Evolutionary conservation across 805 yeast species (phyloP).

Genomic region (Blastobotrys attinorum): DNA sequence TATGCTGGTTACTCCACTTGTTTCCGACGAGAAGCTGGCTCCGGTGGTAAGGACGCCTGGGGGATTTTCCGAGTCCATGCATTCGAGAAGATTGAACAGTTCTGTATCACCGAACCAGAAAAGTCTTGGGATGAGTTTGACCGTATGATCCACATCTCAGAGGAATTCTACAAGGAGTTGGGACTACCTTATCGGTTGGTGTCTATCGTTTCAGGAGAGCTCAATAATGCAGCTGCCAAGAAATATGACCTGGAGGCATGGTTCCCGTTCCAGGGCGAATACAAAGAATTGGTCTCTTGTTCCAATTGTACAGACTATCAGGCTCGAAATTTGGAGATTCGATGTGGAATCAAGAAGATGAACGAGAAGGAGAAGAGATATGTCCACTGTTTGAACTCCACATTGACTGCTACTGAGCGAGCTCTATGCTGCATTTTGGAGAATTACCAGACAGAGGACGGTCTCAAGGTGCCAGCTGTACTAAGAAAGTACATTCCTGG

Average conservation of each 20-base stretch:
- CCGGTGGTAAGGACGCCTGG: constrained; percentile 99
- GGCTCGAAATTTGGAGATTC: constrained; percentile 95
- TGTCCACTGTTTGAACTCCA: constrained; percentile 97
- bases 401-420: constrained; percentile 96
- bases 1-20: constrained; percentile 98
- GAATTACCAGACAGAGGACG: constrained; percentile 97
- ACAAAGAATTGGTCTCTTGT: constrained; percentile 96
- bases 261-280: constrained; percentile 99
- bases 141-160: constrained; percentile 84
- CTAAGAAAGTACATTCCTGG: constrained; percentile 96
- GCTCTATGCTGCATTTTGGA: constrained; percentile 95
- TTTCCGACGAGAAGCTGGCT: constrained; percentile 99
- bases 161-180: constrained; percentile 86
- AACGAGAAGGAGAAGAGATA: constrained; percentile 94
- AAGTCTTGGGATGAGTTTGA: constrained; percentile 97
- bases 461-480: constrained; percentile 88
- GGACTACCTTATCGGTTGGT: constrained; percentile 95
- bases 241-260: constrained; percentile 98
- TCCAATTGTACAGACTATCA: constrained; percentile 99
- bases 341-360: constrained; percentile 96
- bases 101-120: constrained; percentile 92
- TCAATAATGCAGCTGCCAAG: constrained; percentile 98
- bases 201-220: constrained; percentile 96
- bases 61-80: constrained; percentile 99
- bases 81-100: constrained; percentile 97